phyloP scores from a whole-genome alignment of 129 eudicot species.

The Saussurea involucrata region DNA sequence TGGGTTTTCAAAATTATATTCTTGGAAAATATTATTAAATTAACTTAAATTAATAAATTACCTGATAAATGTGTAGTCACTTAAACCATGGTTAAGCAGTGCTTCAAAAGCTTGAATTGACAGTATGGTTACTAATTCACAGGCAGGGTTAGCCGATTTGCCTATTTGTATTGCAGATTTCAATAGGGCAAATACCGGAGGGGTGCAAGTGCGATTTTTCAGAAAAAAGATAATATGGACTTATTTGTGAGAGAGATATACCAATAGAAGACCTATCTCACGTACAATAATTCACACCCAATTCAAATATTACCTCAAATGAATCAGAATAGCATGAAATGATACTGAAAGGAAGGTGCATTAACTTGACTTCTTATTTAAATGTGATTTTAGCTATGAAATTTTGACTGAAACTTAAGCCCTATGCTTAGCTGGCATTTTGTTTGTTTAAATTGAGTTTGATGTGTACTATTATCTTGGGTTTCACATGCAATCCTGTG shows the following conservation, averaged over 20 bases:
- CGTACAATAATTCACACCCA: not conserved
- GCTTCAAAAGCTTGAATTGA: not conserved
- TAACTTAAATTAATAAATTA: not conserved
- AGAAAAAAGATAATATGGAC: not conserved
- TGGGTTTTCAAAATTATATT: not conserved
- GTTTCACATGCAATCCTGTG: constrained; percentile 13
- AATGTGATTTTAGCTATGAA: not conserved
- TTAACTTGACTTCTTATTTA: not conserved
- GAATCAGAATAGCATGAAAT: constrained; percentile 1
- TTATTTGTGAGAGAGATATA: not conserved
- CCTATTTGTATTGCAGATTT: not conserved
- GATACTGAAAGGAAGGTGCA: constrained; percentile 1
- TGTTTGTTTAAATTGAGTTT: not conserved
- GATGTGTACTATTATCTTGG: not conserved
- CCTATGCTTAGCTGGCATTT: constrained; percentile 5
- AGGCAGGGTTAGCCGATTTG: not conserved
- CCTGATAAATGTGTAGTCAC: not conserved
- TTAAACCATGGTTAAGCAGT: not conserved
- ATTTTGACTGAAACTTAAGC: not conserved
- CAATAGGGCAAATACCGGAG: not conserved
- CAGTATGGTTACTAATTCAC: not conserved
- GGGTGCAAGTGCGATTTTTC: not conserved
- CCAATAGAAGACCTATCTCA: not conserved
- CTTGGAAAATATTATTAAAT: not conserved
- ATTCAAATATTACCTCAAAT: not conserved